phyloP scores from a whole-genome alignment of 106 monocot genomes.

The Iris macrosiphon region DNA sequence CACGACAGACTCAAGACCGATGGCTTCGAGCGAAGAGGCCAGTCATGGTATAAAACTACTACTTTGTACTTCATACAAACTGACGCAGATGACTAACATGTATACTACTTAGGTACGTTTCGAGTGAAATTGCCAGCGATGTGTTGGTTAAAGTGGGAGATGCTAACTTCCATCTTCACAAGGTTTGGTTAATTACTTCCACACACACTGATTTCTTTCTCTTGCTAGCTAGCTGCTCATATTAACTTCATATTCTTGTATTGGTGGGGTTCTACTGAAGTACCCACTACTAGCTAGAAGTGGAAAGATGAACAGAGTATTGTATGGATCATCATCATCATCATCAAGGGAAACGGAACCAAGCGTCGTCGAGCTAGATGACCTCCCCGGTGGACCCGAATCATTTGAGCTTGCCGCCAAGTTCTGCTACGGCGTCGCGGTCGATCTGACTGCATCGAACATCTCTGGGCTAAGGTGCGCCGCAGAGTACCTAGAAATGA shows the following conservation, averaged over 20 bases:
- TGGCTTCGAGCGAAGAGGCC: conserved; percentile 54
- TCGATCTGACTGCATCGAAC: conserved; percentile 72
- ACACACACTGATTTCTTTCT: background rate
- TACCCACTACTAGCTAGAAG: conserved; percentile 73
- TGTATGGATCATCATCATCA: conserved; percentile 58
- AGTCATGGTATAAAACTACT: conserved; percentile 46
- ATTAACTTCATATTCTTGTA: background rate
- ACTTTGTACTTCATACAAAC: background rate
- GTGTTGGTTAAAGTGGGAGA: conserved; percentile 60
- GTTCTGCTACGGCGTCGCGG: conserved; percentile 83
- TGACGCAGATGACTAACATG: background rate
- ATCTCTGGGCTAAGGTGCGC: conserved; percentile 74
- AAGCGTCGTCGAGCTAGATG: conserved; percentile 36
- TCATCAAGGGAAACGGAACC: conserved; percentile 15
- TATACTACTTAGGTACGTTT: conserved; percentile 32
- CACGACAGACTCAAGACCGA: conserved; percentile 48
- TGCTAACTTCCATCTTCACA: conserved; percentile 64
- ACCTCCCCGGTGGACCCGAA: conserved; percentile 61
- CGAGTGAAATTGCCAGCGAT: conserved; percentile 79
- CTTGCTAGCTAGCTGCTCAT: too few species aligned
- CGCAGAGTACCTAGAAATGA: conserved; percentile 88
- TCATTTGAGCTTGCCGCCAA: conserved; percentile 81
- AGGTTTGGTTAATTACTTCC: conserved; percentile 38
- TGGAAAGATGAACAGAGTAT: conserved; percentile 54
- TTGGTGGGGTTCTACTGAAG: conserved; percentile 19